Conservation (phyloP, 495 filamentous ascomycete genomes). For the Penicillium parvum region DNA sequence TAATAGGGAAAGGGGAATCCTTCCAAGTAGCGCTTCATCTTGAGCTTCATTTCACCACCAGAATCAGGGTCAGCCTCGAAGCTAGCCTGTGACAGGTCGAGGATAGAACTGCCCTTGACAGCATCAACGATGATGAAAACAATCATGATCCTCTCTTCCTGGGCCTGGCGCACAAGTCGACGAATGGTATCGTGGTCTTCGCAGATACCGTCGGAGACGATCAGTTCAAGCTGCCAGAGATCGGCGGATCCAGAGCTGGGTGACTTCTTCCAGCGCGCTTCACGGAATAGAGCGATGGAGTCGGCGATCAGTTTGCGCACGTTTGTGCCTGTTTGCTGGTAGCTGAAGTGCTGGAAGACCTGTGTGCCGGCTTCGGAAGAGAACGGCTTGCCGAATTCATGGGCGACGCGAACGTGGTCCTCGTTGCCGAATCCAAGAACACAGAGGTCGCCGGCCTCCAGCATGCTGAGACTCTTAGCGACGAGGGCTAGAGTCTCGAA, state of each 20-base stretch:
- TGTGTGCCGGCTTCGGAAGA: slow-evolving; percentile 75
- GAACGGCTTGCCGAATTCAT: slow-evolving; percentile 81
- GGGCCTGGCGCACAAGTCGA: slow-evolving; percentile 75
- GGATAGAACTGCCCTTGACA: slow-evolving; percentile 60
- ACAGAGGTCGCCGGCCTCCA: slow-evolving; percentile 87
- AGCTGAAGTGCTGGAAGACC: slow-evolving; percentile 80
- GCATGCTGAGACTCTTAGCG: slow-evolving; percentile 75
- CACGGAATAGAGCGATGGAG: slow-evolving; percentile 75
- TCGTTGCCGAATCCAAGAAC: slow-evolving; percentile 79
- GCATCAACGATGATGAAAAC: slow-evolving; percentile 96
- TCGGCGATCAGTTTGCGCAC: slow-evolving; percentile 70
- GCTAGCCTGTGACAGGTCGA: slow-evolving; percentile 75
- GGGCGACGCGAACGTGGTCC: slow-evolving; percentile 76
- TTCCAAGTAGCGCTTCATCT: slow-evolving; percentile 86
- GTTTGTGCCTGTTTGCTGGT: slow-evolving; percentile 79
- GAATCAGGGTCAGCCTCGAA: slow-evolving; percentile 59
- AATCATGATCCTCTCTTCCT: slow-evolving; percentile 94
- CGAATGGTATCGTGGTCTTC: slow-evolving; percentile 82
- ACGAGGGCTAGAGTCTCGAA: slow-evolving; percentile 91
- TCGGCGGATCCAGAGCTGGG: slow-evolving; percentile 58
- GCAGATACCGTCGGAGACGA: slow-evolving; percentile 90
- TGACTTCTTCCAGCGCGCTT: slow-evolving; percentile 58
- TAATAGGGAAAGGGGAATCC: slow-evolving; percentile 96
- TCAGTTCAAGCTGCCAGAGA: slow-evolving; percentile 93
- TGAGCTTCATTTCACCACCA: slow-evolving; percentile 60